phyloP scores from a whole-genome alignment of 2,329 filamentous ascomycete species.

The Monilinia fructicola region DNA sequence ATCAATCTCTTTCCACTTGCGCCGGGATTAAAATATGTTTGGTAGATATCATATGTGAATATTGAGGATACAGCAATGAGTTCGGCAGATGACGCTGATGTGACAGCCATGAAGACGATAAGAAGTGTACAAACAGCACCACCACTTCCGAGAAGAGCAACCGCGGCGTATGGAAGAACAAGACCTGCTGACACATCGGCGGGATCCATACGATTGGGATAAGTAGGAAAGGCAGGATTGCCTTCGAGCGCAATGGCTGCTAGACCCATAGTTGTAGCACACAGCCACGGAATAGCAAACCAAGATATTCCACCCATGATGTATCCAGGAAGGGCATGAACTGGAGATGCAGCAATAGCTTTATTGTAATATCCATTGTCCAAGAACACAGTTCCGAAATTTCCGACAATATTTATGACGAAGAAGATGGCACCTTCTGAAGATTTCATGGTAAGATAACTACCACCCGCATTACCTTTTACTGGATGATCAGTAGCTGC shows the following conservation, averaged over 20 bases:
- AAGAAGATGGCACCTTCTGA: slow-evolving; percentile 85
- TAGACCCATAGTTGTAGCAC: slow-evolving; percentile 84
- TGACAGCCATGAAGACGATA: slow-evolving; percentile 88
- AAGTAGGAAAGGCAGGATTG: slow-evolving; percentile 70
- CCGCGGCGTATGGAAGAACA: slow-evolving; percentile 80
- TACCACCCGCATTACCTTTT: slow-evolving; percentile 74
- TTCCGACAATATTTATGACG: slow-evolving; percentile 84
- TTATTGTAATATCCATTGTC: slow-evolving; percentile 94
- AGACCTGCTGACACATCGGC: slow-evolving; percentile 79
- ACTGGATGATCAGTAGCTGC: slow-evolving; percentile 72
- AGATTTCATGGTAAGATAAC: slow-evolving; percentile 83
- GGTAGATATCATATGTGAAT: slow-evolving; percentile 84
- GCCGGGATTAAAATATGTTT: slow-evolving; percentile 77
- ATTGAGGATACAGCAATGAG: slow-evolving; percentile 87
- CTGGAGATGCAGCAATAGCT: slow-evolving; percentile 82
- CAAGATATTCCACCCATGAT: slow-evolving; percentile 77
- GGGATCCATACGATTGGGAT: slow-evolving; percentile 67
- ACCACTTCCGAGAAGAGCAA: slow-evolving; percentile 77
- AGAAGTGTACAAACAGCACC: slow-evolving; percentile 77
- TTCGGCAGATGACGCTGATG: slow-evolving; percentile 72
- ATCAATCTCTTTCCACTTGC: slow-evolving; percentile 77
- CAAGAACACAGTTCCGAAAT: slow-evolving; percentile 76
- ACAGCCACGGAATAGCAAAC: slow-evolving; percentile 92
- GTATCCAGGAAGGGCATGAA: slow-evolving; percentile 84
- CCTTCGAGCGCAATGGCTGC: slow-evolving; percentile 77